Evolutionary conservation across 352 stramenopile genomes (phyloP).

Genomic region (Bremia lactucae): DNA sequence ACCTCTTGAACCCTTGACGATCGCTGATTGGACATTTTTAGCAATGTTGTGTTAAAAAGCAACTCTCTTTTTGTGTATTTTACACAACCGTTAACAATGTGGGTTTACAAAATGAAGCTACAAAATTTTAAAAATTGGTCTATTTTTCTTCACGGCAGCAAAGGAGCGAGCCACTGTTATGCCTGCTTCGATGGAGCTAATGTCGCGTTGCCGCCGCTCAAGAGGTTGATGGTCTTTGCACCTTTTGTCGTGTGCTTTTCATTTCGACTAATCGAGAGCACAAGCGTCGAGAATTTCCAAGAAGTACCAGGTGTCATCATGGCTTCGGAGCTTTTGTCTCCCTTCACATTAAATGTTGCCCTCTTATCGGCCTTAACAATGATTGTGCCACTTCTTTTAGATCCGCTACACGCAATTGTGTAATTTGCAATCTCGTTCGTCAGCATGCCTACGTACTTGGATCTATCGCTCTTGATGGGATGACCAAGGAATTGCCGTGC

Average conservation of each 20-base stretch:
- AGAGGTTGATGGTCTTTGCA: constrained; percentile 55
- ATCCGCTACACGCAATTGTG: constrained; percentile 48
- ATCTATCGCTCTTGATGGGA: constrained; percentile 62
- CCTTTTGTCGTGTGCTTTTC: constrained; percentile 49
- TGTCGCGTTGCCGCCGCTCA: too few species aligned
- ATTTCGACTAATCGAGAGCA: constrained; percentile 51
- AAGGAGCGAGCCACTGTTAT: too few species aligned
- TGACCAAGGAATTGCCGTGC: constrained; percentile 48
- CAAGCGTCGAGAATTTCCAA: constrained; percentile 68
- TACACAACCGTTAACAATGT: too few species aligned
- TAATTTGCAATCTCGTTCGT: constrained; percentile 55
- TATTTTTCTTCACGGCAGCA: too few species aligned
- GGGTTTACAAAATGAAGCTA: too few species aligned
- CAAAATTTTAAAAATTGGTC: too few species aligned
- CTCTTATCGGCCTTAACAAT: constrained; percentile 72
- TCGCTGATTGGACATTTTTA: constrained; percentile 13
- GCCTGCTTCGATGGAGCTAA: too few species aligned
- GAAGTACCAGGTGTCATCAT: constrained; percentile 55
- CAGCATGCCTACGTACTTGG: constrained; percentile 56
- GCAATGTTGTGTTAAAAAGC: too few species aligned
- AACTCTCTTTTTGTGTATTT: too few species aligned
- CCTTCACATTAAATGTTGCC: constrained; percentile 7
- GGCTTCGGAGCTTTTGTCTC: constrained; percentile 13
- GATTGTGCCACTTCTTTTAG: constrained; percentile 56
- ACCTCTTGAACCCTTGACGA: constrained; percentile 4